Base-by-base conservation (phyloP, 139 green algal genomes). In the Chlorella vulgaris region DNA sequence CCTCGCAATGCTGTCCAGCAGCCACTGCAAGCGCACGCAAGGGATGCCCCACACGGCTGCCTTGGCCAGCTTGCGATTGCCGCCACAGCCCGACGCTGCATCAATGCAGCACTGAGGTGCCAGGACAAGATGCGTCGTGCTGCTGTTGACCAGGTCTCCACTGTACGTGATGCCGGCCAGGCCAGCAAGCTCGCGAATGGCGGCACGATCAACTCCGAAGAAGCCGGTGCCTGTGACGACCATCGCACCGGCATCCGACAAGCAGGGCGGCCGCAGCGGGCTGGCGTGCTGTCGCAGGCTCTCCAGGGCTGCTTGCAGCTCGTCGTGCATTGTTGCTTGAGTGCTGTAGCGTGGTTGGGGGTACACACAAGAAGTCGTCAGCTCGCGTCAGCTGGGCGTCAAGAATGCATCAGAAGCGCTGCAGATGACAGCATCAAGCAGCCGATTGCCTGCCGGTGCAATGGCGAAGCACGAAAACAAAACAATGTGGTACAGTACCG, bases 81-180 rank as follows among this genome's bases (percentile, higher is more conserved):
- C 24, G 53, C 4, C 38, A 21, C 50, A 5, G 31, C 51, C 70
- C 69, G 68, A 47, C 39, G 7, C 39, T 75, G 68, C 68, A 10
- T 38, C 24, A 38, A 26, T 55, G 2, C 10, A 35, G 55, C 4
- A 38, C 24, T 53, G 24, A 7, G 19, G 31, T 28, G n/a, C 29
- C n/a, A 81, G 24, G n/a, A 87, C 77, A n/a, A 87, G 39, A 39
- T 81, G 75, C 51, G 82, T 87, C 3, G 74, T 86, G 50, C 4
- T 21, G 10, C 51, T 29, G 1, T 36, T 36, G 18, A 38, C 35
- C 21, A 87, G 39, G 39, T 87, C 82, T 31, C 82, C 82, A 58
- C 53, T 58, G 65, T 81, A 87, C 7, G 2, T 28, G 18, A 73
- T 21, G 28, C 80, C 80, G 0, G 39, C 53, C 19, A 68, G 38